phyloP scores from a whole-genome alignment of 2,329 filamentous ascomycete genomes.

The Catunica adiposa region DNA sequence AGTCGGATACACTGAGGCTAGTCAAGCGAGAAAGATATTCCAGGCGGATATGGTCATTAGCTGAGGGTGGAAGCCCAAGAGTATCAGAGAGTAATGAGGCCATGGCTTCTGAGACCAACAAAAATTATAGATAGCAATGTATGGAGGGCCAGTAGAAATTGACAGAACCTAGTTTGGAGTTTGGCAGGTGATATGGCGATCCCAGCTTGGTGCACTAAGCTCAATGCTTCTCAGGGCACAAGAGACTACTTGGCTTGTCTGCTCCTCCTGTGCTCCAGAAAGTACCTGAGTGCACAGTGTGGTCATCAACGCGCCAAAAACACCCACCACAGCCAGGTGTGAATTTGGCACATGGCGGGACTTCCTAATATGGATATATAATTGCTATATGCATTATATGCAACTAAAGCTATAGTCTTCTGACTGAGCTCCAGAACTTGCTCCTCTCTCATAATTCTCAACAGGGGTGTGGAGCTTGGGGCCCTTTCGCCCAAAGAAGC shows the following conservation, averaged over 20 bases:
- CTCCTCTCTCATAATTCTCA: background rate
- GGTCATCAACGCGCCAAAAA: background rate
- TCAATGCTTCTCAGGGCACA: background rate
- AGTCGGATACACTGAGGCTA: conserved; percentile 55
- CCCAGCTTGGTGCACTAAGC: background rate
- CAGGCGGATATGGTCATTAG: conserved; percentile 35
- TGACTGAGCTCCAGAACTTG: background rate
- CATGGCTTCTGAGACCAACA: conserved; percentile 18
- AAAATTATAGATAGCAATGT: background rate
- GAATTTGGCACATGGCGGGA: background rate
- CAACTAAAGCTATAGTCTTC: background rate
- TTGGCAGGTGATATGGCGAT: background rate
- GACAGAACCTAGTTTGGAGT: background rate
- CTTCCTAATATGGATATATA: background rate
- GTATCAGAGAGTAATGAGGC: conserved; percentile 24
- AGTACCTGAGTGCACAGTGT: conserved; percentile 9
- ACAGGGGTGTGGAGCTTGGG: background rate
- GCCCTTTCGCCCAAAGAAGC: background rate
- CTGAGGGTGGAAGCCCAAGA: conserved; percentile 20
- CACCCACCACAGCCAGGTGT: background rate
- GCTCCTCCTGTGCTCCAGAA: background rate
- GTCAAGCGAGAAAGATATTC: conserved; percentile 65
- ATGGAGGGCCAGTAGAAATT: too few species aligned
- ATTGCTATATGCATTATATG: background rate
- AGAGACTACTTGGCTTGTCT: background rate